Conservation (phyloP, 805 yeast genomes). For the Barnettozyma populi region DNA sequence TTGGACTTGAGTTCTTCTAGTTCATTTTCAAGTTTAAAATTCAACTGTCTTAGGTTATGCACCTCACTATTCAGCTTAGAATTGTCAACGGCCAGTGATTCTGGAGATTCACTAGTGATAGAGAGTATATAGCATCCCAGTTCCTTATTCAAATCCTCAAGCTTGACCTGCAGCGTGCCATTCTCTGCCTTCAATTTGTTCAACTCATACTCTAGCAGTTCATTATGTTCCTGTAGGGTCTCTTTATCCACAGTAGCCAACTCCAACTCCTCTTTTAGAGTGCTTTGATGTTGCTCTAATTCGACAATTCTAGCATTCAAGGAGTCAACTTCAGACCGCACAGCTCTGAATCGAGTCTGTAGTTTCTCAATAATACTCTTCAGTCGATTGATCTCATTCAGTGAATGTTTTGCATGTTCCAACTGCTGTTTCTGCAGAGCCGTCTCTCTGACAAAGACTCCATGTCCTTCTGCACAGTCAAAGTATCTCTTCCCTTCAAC, state of each 20-base stretch:
- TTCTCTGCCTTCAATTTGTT: constrained; percentile 7
- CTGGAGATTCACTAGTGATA: constrained; percentile 2
- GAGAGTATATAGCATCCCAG: constrained; percentile 6
- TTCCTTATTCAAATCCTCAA: constrained; percentile 16
- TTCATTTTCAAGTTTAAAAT: constrained; percentile 30
- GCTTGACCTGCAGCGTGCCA: constrained; percentile 5
- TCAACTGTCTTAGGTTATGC: constrained; percentile 36
- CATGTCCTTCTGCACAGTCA: constrained; percentile 46
- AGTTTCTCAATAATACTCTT: constrained; percentile 36
- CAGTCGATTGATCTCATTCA: constrained; percentile 13
- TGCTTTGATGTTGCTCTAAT: neutral
- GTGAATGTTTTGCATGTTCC: neutral
- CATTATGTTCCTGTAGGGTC: constrained; percentile 32
- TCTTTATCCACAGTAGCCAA: constrained; percentile 40
- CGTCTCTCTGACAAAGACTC: constrained; percentile 45
- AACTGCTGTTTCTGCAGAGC: constrained; percentile 18
- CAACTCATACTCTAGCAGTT: constrained; percentile 24
- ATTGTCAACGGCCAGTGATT: neutral
- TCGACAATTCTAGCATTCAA: constrained; percentile 16
- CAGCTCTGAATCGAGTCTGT: constrained; percentile 38
- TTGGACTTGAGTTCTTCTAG: neutral
- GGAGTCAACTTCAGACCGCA: constrained; percentile 26
- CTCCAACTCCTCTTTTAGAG: constrained; percentile 26
- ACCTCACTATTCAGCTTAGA: constrained; percentile 26
- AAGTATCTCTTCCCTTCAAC: constrained; percentile 59